Base-by-base conservation (phyloP, 805 yeast species). In the Jamesozyma piceae region DNA sequence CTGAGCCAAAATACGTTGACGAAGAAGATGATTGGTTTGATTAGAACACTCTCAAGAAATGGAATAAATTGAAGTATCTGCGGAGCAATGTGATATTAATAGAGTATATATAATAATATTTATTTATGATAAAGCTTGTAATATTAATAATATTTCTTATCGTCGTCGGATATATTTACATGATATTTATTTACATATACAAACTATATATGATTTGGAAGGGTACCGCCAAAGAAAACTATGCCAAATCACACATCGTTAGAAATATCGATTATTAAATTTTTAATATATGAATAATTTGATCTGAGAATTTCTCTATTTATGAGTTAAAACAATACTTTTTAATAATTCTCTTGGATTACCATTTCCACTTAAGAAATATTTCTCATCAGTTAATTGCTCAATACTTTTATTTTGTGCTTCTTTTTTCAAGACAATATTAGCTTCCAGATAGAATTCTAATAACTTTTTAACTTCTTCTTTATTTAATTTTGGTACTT, bases 281-380 rank as follows among this genome's bases (percentile, higher is more conserved):
- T n/a, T n/a, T n/a, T n/a, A n/a, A n/a, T n/a, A n/a, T n/a, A n/a
- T n/a, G n/a, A n/a, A n/a, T n/a, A n/a, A n/a, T n/a, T n/a, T n/a
- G n/a, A n/a, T n/a, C n/a, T n/a, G n/a, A n/a, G n/a, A n/a, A n/a
- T n/a, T n/a, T 9, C 20, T 36, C 27, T 34, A 43, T 39, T 38
- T 40, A 30, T 55, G 53, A 32, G 44, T 48, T 40, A 58, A 37
- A 11, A 55, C 56, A 35, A 58, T 40, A 42, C 61, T 60, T 43
- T 67, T 71, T 42, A 74, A 50, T 29, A 78, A 55, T 40, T 69
- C 71, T 45, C 73, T 65, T 37, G 85, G 80, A 53, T 79, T 80
- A 50, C 88, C 88, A 53, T 75, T 77, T 29, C 86, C 86, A 48
- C 77, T 70, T 30, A 74, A 42, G 34, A 77, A 63, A 54, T 73